phyloP scores from a whole-genome alignment of 345 rosid genomes.

The Euphorbia lathyris region DNA sequence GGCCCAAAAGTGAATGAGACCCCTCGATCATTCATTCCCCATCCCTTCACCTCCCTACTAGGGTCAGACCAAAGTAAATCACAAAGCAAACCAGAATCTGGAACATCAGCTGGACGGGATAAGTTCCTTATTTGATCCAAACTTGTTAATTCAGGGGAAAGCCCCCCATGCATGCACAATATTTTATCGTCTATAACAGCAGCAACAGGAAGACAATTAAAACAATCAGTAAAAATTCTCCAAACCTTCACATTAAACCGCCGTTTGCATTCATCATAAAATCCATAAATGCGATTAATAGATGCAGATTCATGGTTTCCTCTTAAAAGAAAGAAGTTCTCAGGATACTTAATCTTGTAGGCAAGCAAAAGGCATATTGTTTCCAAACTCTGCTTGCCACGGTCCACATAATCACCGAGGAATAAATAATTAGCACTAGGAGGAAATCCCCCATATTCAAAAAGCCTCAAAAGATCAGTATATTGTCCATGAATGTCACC shows the following conservation, averaged over 20 bases:
- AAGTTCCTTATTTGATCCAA: conserved; percentile 74
- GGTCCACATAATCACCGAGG: conserved; percentile 92
- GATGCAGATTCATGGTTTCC: conserved; percentile 93
- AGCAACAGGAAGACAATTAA: conserved; percentile 90
- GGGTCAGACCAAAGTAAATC: conserved; percentile 97
- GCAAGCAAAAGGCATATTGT: conserved; percentile 90
- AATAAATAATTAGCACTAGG: conserved; percentile 80
- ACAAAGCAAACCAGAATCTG: conserved; percentile 86
- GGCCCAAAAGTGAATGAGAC: conserved; percentile 86
- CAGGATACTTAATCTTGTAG: conserved; percentile 84
- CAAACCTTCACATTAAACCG: conserved; percentile 79
- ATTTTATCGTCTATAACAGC: conserved; percentile 85
- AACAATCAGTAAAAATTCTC: conserved; percentile 81
- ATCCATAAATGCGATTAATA: conserved; percentile 84
- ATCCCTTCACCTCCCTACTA: conserved; percentile 67
- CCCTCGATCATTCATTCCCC: conserved; percentile 95
- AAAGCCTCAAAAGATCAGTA: conserved; percentile 79
- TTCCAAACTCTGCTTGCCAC: conserved; percentile 95
- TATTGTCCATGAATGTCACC: conserved; percentile 96
- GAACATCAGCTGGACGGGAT: conserved; percentile 79
- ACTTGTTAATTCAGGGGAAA: conserved; percentile 72
- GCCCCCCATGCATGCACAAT: conserved; percentile 95
- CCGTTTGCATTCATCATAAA: conserved; percentile 91
- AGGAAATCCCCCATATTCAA: conserved; percentile 91
- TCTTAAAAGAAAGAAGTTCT: conserved; percentile 77